Conservation (phyloP, 2,329 filamentous ascomycete species). For the Botryosphaeria dothidea region DNA sequence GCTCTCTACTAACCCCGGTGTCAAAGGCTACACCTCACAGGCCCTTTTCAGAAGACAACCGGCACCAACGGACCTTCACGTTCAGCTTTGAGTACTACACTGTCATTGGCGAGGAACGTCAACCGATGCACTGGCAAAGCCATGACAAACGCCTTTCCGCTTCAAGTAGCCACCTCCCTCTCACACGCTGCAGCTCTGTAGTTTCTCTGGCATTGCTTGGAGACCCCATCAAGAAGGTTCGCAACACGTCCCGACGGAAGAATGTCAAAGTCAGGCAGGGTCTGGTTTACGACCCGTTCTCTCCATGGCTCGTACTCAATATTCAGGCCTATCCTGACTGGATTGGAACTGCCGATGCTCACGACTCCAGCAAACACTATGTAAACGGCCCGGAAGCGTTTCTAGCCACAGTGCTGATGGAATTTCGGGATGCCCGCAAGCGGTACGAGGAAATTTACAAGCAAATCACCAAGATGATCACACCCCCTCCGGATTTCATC, state of each 20-base stretch:
- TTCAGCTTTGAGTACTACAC: slow-evolving; percentile 69
- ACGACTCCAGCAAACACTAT: slow-evolving; percentile 58
- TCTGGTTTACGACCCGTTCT: slow-evolving; percentile 59
- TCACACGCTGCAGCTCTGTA: slow-evolving; percentile 61
- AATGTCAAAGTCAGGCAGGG: slow-evolving; percentile 50
- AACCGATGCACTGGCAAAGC: slow-evolving; percentile 62
- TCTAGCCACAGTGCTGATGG: slow-evolving; percentile 57
- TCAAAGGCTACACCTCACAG: slow-evolving; percentile 35
- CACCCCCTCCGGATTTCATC: slow-evolving; percentile 61
- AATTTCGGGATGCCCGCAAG: slow-evolving; percentile 62
- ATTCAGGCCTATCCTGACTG: slow-evolving; percentile 63
- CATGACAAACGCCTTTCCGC: slow-evolving; percentile 49
- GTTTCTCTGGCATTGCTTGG: slow-evolving; percentile 61
- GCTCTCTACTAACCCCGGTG: slow-evolving; percentile 22
- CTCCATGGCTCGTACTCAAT: slow-evolving; percentile 61
- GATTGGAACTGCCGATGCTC: slow-evolving; percentile 56
- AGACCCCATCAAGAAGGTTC: slow-evolving; percentile 50
- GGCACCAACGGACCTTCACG: slow-evolving; percentile 59
- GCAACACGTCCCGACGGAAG: slow-evolving; percentile 49
- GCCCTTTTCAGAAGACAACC: slow-evolving; percentile 47
- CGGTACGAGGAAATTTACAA: slow-evolving; percentile 60
- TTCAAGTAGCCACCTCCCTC: slow-evolving; percentile 53
- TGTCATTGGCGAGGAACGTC: slow-evolving; percentile 56
- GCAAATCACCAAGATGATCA: slow-evolving; percentile 59
- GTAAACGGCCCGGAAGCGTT: slow-evolving; percentile 65